Base-by-base conservation (phyloP, 257 asterid species). In the Plantago elongata region DNA sequence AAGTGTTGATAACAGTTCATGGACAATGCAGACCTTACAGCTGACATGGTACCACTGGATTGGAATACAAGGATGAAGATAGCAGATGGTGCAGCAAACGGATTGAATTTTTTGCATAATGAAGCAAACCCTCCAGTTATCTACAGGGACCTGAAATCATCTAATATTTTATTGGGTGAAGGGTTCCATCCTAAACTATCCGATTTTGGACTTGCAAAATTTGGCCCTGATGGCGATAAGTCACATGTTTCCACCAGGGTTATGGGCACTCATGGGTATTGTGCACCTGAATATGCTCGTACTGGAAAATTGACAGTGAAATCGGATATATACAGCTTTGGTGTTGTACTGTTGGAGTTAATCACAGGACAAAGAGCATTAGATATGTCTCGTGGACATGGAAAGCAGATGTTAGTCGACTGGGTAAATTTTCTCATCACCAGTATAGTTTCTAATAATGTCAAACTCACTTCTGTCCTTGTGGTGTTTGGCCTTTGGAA, bases 361-460 rank as follows among this genome's bases (percentile, higher is more conserved):
- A 27, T 70, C 62, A 70, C 66, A 2, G 75, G 70, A 27, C n/a
- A 13, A 13, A 13, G 27, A 43, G 55, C 61, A 2, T 11, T 51
- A 73, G 78, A 72, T 30, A n/a, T 11, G 13, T 34, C 63, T 42
- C 67, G 62, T 54, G 63, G 37, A 47, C 11, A 9, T 13, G n/a
- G 43, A 9, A 61, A 40, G 16, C 66, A 62, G 9, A 51, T 40
- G 60, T 73, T 77, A 11, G 64, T 67, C 7, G 77, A 77, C 14
- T 77, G 81, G 83, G 86, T 77, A 77, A 71, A 18, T 48, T 22
- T 22, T 34, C 27, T 17, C 27, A 34, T 27, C 18, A 10, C 37
- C 17, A n/a, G 18, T 27, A 8, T 40, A 40, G 37, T 58, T 16
- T 11, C 2, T 56, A 4, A 37, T 34, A 18, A 57, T 27, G 3